Conservation (phyloP, 2,329 filamentous ascomycete species). For the Fusarium euwallaceae region DNA sequence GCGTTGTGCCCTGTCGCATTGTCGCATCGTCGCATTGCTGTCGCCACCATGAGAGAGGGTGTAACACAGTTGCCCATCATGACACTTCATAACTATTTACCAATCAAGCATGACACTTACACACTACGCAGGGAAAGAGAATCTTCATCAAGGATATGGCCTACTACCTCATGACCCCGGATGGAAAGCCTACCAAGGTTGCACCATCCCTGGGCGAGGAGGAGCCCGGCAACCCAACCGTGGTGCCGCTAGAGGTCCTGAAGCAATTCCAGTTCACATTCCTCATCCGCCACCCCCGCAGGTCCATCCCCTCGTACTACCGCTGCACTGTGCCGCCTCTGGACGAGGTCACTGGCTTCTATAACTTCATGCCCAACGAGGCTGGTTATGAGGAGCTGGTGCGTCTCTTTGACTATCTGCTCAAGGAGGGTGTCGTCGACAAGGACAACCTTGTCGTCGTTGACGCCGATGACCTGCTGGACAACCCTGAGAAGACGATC, state of each 20-base stretch:
- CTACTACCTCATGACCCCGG: conserved; percentile 87
- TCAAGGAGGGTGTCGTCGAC: conserved; percentile 76
- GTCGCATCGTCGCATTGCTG: conserved; percentile 10
- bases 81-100: neutral
- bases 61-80: neutral
- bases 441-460: conserved; percentile 84
- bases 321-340: conserved; percentile 93
- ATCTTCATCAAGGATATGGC: conserved; percentile 99
- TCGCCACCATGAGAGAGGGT: neutral
- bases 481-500: conserved; percentile 82
- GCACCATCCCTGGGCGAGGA: conserved; percentile 81
- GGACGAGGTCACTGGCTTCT: conserved; percentile 84
- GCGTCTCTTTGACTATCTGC: conserved; percentile 87
- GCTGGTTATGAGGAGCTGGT: conserved; percentile 92
- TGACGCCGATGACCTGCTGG: conserved; percentile 93
- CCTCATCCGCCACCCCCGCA: conserved; percentile 94
- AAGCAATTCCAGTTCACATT: conserved; percentile 93
- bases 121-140: conserved; percentile 78
- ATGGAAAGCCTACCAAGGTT: conserved; percentile 75
- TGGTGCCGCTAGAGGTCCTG: conserved; percentile 80
- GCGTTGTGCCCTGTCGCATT: conserved; percentile 8
- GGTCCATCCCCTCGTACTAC: conserved; percentile 92
- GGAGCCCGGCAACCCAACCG: conserved; percentile 84
- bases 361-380: conserved; percentile 87
- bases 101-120: conserved; percentile 40